phyloP scores from a whole-genome alignment of 2,329 filamentous ascomycete genomes.

The Fusarium sp. region DNA sequence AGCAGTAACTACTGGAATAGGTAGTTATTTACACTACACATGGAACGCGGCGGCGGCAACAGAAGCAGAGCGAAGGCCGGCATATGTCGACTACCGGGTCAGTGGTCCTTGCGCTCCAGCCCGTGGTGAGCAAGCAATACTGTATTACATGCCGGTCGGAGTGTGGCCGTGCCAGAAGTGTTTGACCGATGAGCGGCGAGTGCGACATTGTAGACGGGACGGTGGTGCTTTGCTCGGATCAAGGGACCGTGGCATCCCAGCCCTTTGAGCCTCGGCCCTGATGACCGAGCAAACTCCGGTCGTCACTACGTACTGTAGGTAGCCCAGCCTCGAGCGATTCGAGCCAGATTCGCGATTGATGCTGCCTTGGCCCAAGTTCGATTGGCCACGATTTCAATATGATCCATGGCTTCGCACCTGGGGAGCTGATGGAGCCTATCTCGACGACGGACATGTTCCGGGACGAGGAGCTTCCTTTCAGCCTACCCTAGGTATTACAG shows the following conservation, averaged over 20 bases:
- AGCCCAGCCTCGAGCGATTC: background rate
- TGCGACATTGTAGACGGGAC: background rate
- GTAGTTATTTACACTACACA: constrained; percentile 3
- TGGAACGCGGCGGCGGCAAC: background rate
- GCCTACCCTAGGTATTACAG: constrained; percentile 5
- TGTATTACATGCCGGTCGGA: constrained; percentile 3
- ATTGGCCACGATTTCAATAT: constrained; percentile 7
- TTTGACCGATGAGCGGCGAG: background rate
- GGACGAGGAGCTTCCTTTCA: background rate
- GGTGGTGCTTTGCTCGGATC: constrained; percentile 38
- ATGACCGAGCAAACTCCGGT: constrained; percentile 24
- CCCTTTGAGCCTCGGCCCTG: constrained; percentile 41
- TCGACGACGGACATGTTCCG: constrained; percentile 31
- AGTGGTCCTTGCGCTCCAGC: background rate
- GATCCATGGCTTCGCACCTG: background rate
- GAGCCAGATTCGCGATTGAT: constrained; percentile 8
- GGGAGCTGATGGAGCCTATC: constrained; percentile 1
- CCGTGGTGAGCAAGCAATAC: background rate
- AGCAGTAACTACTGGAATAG: constrained; percentile 11
- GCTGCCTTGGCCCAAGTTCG: constrained; percentile 2
- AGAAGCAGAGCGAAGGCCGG: background rate
- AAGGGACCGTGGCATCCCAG: constrained; percentile 36
- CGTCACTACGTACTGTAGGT: background rate
- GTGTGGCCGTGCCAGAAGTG: constrained; percentile 5
- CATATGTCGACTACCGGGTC: background rate